Base-by-base conservation (phyloP, 2,329 filamentous ascomycete species). In the Fusarium newnesense region DNA sequence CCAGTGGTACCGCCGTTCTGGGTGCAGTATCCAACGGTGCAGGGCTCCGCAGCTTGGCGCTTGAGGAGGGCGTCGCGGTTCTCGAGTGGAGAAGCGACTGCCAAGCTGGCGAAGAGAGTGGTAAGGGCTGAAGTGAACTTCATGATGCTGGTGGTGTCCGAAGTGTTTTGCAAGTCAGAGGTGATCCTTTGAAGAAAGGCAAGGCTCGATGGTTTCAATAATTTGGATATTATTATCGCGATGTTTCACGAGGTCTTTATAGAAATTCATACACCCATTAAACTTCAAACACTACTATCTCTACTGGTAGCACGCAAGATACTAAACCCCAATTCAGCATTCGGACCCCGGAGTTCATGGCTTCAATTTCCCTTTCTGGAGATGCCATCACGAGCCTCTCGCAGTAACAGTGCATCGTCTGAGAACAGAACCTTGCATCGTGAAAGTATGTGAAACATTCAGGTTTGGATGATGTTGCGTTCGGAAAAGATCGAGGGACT, bases 31-130 rank as follows among this genome's bases (percentile, higher is more conserved):
- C 79, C 79, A 6, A 80, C 71, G 8, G 54, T 72, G 67, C 79
- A 80, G 32, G 88, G 84, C 60, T 89, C 86, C 5, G 86, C 86
- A 11, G 84, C 82, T 63, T 85, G 85, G 72, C 89, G 87, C 58
- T 81, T 79, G 39, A 70, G 28, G 7, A 75, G 7, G 0, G 34
- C 26, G 9, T 77, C 58, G 13, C 49, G 61, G 28, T 30, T 62
- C 40, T 76, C 71, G 9, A 73, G 49, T 0, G 75, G 75, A 4
- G 75, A 76, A 5, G 47, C 60, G 4, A 66, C 39, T 44, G 56
- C 75, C 26, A 76, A 28, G 5, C 67, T 76, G 26, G 66, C 75
- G 37, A 77, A 43, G 9, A 77, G 8, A 15, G 60, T 60, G 2
- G 59, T 46, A 13, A 76, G 15, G 36, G 70, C 42, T 16, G 74